Evolutionary conservation across 768 basidiomycete species (phyloP).

Genomic region (Rhodotorula diobovata): DNA sequence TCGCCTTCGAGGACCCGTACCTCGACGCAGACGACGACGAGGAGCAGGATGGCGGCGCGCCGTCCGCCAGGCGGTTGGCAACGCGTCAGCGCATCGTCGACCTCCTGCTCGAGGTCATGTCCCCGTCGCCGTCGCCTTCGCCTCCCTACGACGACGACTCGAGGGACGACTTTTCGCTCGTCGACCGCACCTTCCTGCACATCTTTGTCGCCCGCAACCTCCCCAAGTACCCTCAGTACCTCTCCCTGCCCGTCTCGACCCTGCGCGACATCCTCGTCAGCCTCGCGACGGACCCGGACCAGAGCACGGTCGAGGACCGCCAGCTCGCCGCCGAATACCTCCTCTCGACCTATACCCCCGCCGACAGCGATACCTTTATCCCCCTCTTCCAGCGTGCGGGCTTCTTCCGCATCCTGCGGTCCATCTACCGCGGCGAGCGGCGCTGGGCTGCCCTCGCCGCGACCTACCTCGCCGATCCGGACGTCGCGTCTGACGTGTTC

Average conservation of each 20-base stretch:
- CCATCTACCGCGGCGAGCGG: slow-evolving; percentile 68
- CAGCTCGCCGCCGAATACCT: slow-evolving; percentile 92
- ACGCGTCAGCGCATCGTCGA: slow-evolving; percentile 72
- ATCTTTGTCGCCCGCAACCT: slow-evolving; percentile 96
- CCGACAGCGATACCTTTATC: slow-evolving; percentile 55
- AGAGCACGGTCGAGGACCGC: slow-evolving; percentile 80
- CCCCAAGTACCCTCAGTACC: slow-evolving; percentile 89
- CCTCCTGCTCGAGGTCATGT: slow-evolving; percentile 70
- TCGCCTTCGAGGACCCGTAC: slow-evolving; percentile 88
- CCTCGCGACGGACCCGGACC: slow-evolving; percentile 70
- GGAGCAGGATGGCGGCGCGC: too few species aligned
- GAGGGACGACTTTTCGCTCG: slow-evolving; percentile 52
- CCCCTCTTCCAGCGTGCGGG: slow-evolving; percentile 71
- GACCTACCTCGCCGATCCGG: slow-evolving; percentile 70
- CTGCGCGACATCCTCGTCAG: slow-evolving; percentile 71
- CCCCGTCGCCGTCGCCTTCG: slow-evolving; percentile 13
- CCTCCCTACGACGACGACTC: background rate
- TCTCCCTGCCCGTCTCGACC: slow-evolving; percentile 62
- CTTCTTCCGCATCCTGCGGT: slow-evolving; percentile 84
- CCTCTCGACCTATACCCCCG: slow-evolving; percentile 79
- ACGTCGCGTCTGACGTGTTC: slow-evolving; percentile 49
- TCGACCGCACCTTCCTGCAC: slow-evolving; percentile 76
- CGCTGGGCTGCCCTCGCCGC: slow-evolving; percentile 70
- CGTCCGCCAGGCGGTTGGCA: background rate
- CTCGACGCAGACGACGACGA: slow-evolving; percentile 63